Percentiles rank a stretch among this genome's conserved stretches.
These are phyloP conservation scores for Sporothrix globosa DNA, from an alignment of 2,329 filamentous ascomycete genomes.

Conservation along the genomic window DNA sequence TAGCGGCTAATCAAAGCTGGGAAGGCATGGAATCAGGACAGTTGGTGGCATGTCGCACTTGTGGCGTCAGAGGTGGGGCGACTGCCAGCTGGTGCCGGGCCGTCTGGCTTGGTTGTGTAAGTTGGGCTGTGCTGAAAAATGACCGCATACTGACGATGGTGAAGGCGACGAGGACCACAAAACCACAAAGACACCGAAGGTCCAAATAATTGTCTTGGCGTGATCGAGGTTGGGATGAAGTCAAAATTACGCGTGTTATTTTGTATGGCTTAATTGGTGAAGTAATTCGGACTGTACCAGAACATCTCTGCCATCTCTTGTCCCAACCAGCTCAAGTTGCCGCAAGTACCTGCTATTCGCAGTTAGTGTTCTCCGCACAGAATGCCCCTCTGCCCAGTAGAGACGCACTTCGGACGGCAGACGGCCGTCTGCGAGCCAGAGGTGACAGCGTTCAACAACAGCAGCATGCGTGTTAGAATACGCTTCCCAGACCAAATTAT, in stretches of 20 bases:
- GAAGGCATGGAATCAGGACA: slow-evolving; percentile 23
- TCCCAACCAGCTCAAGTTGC: neutral
- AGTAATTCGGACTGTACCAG: neutral
- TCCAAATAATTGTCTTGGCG: neutral
- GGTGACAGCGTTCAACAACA: neutral
- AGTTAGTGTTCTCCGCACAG: slow-evolving; percentile 23
- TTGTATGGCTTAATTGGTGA: neutral
- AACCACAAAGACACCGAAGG: neutral
- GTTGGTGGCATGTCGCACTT: slow-evolving; percentile 1
- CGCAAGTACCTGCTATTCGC: slow-evolving; percentile 22
- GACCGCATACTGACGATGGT: neutral
- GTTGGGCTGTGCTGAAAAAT: neutral
- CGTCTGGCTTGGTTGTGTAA: slow-evolving; percentile 6
- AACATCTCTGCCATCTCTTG: neutral
- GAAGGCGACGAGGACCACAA: too few relatives aligned
- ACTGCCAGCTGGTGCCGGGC: slow-evolving; percentile 26
- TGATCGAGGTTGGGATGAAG: neutral
- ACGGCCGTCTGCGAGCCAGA: neutral
- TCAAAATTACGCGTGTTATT: neutral
- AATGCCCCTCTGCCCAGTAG: neutral
- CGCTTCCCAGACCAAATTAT: neutral
- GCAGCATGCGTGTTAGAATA: slow-evolving; percentile 6
- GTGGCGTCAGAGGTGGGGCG: slow-evolving; percentile 20
- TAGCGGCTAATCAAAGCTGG: slow-evolving; percentile 11
- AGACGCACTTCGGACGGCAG: slow-evolving; percentile 8